These are phyloP conservation scores for Penicillium lagena DNA, from an alignment of 495 filamentous ascomycete genomes.

Conservation along the genomic window DNA sequence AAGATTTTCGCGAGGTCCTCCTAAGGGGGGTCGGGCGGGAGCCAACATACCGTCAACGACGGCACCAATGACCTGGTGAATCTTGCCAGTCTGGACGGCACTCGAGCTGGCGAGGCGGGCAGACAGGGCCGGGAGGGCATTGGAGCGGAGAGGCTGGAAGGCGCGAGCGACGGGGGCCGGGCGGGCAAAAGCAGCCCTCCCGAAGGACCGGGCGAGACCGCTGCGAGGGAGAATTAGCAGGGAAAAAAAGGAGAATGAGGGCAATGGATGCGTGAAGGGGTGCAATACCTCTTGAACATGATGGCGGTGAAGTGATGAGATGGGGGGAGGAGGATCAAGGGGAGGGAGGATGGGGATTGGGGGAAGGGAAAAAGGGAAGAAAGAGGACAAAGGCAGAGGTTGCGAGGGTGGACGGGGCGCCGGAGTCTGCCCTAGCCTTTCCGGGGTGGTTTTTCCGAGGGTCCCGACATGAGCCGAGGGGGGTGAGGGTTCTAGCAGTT, in stretches of 20 bases:
- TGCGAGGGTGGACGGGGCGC: conserved; percentile 36
- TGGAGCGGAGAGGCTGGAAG: conserved; percentile 56
- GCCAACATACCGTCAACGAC: conserved; percentile 56
- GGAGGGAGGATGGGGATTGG: conserved; percentile 22
- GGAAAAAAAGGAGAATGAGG: conserved; percentile 38
- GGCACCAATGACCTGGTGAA: conserved; percentile 78
- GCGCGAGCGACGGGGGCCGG: conserved; percentile 61
- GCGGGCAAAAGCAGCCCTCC: conserved; percentile 69
- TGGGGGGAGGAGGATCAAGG: conserved; percentile 34
- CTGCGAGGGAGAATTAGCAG: conserved; percentile 38
- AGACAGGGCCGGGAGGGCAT: conserved; percentile 52
- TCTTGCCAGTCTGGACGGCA: conserved; percentile 63
- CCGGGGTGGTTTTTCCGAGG: conserved; percentile 46
- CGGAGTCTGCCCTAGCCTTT: conserved; percentile 36
- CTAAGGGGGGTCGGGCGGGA: conserved; percentile 17
- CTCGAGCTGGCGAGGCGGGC: conserved; percentile 68
- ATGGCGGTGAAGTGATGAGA: conserved; percentile 51
- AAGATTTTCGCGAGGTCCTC: conserved; percentile 41
- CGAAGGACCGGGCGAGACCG: conserved; percentile 73
- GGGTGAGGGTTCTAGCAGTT: too few relatives aligned
- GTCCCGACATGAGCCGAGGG: conserved; percentile 44
- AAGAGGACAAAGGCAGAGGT: conserved; percentile 27
- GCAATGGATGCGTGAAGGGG: conserved; percentile 31
- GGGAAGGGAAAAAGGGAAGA: conserved; percentile 33
- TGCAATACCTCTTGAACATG: conserved; percentile 83